Percentiles rank a stretch among this genome's conserved stretches.
Conservation (phyloP, 352 stramenopile species). For the Phytophthora sansomeana region DNA sequence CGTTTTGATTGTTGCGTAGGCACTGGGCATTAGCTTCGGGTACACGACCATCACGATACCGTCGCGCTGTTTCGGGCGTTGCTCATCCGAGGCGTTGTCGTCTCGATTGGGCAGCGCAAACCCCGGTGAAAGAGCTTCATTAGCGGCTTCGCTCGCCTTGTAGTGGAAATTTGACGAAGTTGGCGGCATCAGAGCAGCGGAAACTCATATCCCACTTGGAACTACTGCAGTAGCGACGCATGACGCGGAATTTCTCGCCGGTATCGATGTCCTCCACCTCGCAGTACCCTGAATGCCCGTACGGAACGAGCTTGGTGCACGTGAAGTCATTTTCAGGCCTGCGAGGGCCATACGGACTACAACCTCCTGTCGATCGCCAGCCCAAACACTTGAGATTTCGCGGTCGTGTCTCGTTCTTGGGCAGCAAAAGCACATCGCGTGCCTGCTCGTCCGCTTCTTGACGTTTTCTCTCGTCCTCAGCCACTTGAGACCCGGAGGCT, state of each 20-base stretch:
- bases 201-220: conserved; percentile 46
- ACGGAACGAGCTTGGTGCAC: conserved; percentile 26
- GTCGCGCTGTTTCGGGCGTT: conserved; percentile 18
- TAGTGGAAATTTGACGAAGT: conserved; percentile 57
- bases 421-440: conserved; percentile 39
- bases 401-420: conserved; percentile 28
- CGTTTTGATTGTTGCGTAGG: conserved; percentile 51
- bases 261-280: conserved; percentile 42
- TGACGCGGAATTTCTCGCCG: conserved; percentile 46
- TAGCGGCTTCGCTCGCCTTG: conserved; percentile 31
- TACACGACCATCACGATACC: conserved; percentile 71
- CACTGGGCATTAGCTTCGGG: conserved; percentile 54
- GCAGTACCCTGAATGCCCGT: conserved; percentile 55
- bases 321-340: conserved; percentile 28
- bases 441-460: conserved; percentile 44
- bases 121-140: conserved; percentile 25
- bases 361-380: conserved; percentile 37
- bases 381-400: conserved; percentile 40
- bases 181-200: conserved; percentile 50
- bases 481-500: conserved; percentile 10
- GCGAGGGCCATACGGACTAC: conserved; percentile 36
- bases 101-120: conserved; percentile 33
- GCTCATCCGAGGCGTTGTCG: background rate
- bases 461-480: conserved; percentile 13
- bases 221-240: conserved; percentile 49